Base-by-base conservation (phyloP, 2,329 filamentous ascomycete genomes). In the Neophaeococcomyces aloes region DNA sequence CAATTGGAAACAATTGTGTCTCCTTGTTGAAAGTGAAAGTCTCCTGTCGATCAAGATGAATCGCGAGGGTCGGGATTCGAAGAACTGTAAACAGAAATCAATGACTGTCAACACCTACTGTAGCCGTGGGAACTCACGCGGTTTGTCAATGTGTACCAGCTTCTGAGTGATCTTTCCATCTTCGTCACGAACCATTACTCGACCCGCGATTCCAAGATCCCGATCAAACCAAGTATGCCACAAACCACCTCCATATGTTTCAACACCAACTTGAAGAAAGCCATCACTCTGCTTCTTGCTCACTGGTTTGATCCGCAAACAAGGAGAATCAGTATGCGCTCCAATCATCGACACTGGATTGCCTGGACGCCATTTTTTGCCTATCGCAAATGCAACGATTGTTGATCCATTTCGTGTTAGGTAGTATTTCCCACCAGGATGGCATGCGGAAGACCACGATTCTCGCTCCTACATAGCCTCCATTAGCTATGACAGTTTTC, bases 201-300 rank as follows among this genome's bases (percentile, higher is more conserved):
- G 76, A 7, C 91, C 91, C 25, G 91, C 91, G 42, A 96, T 79
- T 56, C 85, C 83, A 49, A 98, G 70, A 62, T 98, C 91, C 39
- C 91, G 81, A 63, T 98, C 91, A 60, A 98, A 98, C 91, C 79
- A 98, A 36, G 86, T 94, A 65, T 95, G 88, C 89, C 89, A 96
- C 58, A 96, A 81, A 44, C 91, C 91, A 49, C 91, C 91, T 42
- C 91, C 91, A 59, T 98, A 98, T 1, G 86, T 89, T 71, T 98
- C 91, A 40, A 95, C 89, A 42, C 88, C 91, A 45, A 98, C 81
- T 66, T 98, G 91, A 50, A 95, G 67, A 64, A 91, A 98, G 10
- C 89, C 89, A 52, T 84, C 83, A 44, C 76, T 79, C 58, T 77
- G 75, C 68, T 89, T 91, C 67, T 89, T 94, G 59, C 86, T 94